Percentiles rank a stretch among this genome's conserved stretches.
Evolutionary conservation across 768 basidiomycete genomes (phyloP).

Genomic region (Termitomyces sp.): DNA sequence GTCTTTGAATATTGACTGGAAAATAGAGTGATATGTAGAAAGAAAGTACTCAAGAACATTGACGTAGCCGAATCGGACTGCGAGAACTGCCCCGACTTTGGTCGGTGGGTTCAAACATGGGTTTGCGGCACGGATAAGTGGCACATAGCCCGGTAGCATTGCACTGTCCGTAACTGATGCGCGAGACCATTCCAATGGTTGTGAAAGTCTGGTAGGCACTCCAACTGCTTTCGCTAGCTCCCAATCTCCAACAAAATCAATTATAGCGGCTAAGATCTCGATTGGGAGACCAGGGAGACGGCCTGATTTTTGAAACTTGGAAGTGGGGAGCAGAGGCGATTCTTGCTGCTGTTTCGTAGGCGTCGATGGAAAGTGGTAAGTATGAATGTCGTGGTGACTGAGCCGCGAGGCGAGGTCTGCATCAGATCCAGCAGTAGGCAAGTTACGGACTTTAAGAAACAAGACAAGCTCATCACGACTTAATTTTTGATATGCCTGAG

Average conservation of each 20-base stretch:
- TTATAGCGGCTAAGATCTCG: constrained; percentile 71
- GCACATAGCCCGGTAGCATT: constrained; percentile 61
- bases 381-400: constrained; percentile 69
- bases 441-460: constrained; percentile 67
- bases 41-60: constrained; percentile 73
- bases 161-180: constrained; percentile 68
- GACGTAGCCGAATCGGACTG: constrained; percentile 71
- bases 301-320: constrained; percentile 24
- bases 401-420: constrained; percentile 65
- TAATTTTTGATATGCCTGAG: constrained; percentile 66
- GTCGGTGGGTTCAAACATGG: constrained; percentile 58
- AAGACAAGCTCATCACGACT: constrained; percentile 64
- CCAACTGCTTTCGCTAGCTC: constrained; percentile 76
- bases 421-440: constrained; percentile 61
- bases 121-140: constrained; percentile 55
- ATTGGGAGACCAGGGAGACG: constrained; percentile 61
- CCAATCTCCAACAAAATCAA: constrained; percentile 82
- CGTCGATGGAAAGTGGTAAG: constrained; percentile 54
- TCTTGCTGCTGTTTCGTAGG: constrained; percentile 20
- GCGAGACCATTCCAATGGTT: constrained; percentile 66
- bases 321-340: constrained; percentile 25
- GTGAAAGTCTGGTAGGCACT: constrained; percentile 61
- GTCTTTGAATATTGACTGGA: constrained; percentile 57
- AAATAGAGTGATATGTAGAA: constrained; percentile 57
- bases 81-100: constrained; percentile 59